Base-by-base conservation (phyloP, 2,329 filamentous ascomycete species). In the Aspergillus pseudoviridinutans region DNA sequence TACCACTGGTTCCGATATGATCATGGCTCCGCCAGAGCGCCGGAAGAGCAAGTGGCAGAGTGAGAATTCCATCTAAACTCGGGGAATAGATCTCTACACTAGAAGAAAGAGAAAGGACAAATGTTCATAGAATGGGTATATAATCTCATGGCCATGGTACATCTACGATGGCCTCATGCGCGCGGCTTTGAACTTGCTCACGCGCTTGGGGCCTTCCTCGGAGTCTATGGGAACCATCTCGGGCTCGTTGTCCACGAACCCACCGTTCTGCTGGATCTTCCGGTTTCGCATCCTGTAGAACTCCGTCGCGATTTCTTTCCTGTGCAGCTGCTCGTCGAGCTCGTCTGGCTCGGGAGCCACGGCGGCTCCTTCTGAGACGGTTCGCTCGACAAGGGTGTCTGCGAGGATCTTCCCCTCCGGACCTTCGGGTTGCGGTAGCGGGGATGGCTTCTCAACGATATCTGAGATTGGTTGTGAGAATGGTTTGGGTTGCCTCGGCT, bases 251-350 rank as follows among this genome's bases (percentile, higher is more conserved):
- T 91, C 83, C 66, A 89, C 77, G 72, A 96, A 96, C 3, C 92
- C 92, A 53, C 92, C 92, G 66, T 94, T 86, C 65, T 87, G 84
- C 64, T 91, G 86, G 54, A 97, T 92, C 74, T 95, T 87, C 67
- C 84, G 85, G 70, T 92, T 96, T 22, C 93, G 88, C 72, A 90
- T 81, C 49, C 85, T 86, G 71, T 96, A 89, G 73, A 96, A 96
- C 69, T 95, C 90, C 41, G 85, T 84, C 7, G 90, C 87, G 14
- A 96, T 86, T 71, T 96, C 89, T 61, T 90, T 86, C 54, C 89
- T 83, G 52, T 93, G 79, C 29, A 92, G 78, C 22, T 85, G 80
- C 4, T 89, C 84, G 64, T 96, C 89, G 42, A 93, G 79, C 62
- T 90, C 87, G 63, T 89, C 84, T 0, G 85, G 84, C 59, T 81